phyloP scores from a whole-genome alignment of 228 moss, liverwort and hornwort genomes.

The Sphagnum magellanicum region DNA sequence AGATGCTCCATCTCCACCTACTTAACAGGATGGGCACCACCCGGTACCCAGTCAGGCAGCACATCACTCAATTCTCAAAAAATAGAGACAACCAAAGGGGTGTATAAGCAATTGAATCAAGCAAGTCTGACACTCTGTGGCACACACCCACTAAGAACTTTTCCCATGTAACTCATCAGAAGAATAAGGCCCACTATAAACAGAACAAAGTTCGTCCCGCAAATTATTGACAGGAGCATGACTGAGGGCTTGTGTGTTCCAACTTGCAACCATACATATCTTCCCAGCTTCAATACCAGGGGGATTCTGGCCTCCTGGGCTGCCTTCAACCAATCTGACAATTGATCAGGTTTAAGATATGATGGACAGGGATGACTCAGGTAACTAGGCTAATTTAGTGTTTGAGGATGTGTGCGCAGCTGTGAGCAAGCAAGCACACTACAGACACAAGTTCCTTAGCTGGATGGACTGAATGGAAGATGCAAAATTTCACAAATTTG shows the following conservation, averaged over 20 bases:
- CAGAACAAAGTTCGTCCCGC: conserved; percentile 22
- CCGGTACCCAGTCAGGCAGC: no score
- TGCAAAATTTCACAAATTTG: no score
- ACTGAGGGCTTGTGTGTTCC: conserved; percentile 49
- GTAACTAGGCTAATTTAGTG: no score
- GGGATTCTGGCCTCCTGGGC: conserved; percentile 1
- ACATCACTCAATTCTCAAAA: not conserved
- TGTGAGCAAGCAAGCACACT: no score
- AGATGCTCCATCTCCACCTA: conserved; percentile 57
- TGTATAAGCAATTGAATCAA: conserved; percentile 28
- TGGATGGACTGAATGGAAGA: no score
- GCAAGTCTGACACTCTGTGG: conserved; percentile 47
- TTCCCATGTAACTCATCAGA: conserved; percentile 31
- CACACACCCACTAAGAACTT: conserved; percentile 40
- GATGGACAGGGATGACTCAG: no score
- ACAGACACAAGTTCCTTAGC: no score
- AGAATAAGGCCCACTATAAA: conserved; percentile 35
- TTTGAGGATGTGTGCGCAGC: no score
- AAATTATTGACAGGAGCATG: conserved; percentile 33
- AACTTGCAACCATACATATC: conserved; percentile 26
- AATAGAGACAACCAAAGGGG: no score
- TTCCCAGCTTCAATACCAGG: conserved; percentile 30
- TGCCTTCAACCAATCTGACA: conserved; percentile 17
- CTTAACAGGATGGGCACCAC: not conserved
- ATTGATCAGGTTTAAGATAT: not conserved